Base-by-base conservation (phyloP, 768 basidiomycete species). In the Mycena rebaudengoi region DNA sequence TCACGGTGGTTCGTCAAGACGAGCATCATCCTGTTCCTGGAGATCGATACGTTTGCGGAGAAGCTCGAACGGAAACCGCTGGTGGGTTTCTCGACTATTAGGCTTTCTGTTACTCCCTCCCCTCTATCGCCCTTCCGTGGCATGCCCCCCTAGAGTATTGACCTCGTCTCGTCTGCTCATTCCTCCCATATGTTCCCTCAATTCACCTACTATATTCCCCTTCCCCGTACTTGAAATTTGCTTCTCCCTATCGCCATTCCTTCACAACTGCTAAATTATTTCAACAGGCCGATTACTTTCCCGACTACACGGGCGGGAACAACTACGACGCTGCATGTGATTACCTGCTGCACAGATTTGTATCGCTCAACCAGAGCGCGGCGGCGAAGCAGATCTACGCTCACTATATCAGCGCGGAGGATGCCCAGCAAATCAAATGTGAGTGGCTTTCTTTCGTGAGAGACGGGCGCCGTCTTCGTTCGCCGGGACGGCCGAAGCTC, bases 1-100 rank as follows among this genome's bases (percentile, higher is more conserved):
- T 96, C 95, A 39, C 85, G 96, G 64, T 97, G 94, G 95, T 96
- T 96, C 74, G 91, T 94, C 74, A 94, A 95, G 80, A 96, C 95
- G 2, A 95, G 94, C 1, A 96, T 97, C 73, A 57, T 57, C 21
- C 21, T 57, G 40, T 57, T 57, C 55, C 28, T 57, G 26, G 45
- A 57, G 43, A 45, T 57, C 29, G 55, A 57, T 30, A 16, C 45
- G 25, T 57, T 57, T 25, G 26, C 20, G 30, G 41, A 57, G 55
- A 57, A 57, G 29, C n/a, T 57, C n/a, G 21, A 23, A 20, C 41
- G 35, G 37, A 55, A 39, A 26, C 53, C 53, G 13, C 30, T 55
- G 7, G 53, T 55, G 26, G 16, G 46, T 49, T 46, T 30, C 43
- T n/a, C n/a, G n/a, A n/a, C n/a, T n/a, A n/a, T n/a, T n/a, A n/a